Conservation (phyloP, 495 filamentous ascomycete species). For the Penicillium steckii region DNA sequence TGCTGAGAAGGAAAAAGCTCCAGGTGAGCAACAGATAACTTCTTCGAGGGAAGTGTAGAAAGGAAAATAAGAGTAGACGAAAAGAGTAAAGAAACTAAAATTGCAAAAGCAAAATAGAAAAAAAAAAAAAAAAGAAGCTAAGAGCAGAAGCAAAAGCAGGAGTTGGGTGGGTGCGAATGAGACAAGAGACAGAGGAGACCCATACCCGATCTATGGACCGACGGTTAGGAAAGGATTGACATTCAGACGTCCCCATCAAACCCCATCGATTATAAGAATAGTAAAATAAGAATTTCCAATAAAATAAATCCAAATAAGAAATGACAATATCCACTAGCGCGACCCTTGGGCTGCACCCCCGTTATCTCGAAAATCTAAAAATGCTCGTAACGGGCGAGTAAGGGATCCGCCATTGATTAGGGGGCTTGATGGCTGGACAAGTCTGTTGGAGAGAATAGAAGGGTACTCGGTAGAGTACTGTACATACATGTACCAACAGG, state of each 20-base stretch:
- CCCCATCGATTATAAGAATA: slow-evolving; percentile 16
- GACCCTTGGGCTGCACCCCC: slow-evolving; percentile 31
- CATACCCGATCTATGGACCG: slow-evolving; percentile 31
- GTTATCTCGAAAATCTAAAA: slow-evolving; percentile 30
- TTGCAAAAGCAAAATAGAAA: slow-evolving; percentile 9
- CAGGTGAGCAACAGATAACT: not conserved
- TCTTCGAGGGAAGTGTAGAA: slow-evolving; percentile 8
- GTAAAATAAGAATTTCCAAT: slow-evolving; percentile 7
- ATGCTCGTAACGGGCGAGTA: slow-evolving; percentile 27
- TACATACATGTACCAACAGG: not conserved
- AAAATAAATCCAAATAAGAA: slow-evolving; percentile 21
- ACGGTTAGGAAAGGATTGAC: slow-evolving; percentile 31
- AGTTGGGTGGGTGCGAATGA: slow-evolving; percentile 5
- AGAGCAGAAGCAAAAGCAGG: slow-evolving; percentile 5
- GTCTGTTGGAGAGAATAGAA: too few species aligned
- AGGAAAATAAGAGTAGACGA: slow-evolving; percentile 8
- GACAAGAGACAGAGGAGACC: slow-evolving; percentile 21
- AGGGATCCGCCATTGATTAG: slow-evolving; percentile 7
- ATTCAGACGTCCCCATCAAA: slow-evolving; percentile 16
- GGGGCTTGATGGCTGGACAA: too few species aligned
- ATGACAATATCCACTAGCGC: slow-evolving; percentile 29
- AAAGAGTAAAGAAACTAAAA: not conserved
- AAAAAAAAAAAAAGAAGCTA: not conserved
- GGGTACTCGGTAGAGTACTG: too few species aligned
- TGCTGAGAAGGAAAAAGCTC: not conserved